phyloP scores from a whole-genome alignment of 257 asterid genomes.

The Nyctanthes arbortristis region DNA sequence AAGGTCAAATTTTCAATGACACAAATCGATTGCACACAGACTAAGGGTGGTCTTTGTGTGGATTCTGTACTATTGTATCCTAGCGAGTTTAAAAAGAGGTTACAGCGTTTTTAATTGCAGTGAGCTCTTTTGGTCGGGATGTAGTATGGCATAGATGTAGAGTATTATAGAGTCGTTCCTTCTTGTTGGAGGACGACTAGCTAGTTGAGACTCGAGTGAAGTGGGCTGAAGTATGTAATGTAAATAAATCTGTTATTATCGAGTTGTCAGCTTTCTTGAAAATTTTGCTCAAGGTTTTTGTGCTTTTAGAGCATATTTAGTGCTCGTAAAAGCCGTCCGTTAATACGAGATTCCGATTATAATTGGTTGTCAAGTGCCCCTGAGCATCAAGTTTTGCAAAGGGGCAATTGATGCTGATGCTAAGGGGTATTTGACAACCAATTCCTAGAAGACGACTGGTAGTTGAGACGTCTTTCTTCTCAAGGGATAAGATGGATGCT shows the following conservation, averaged over 20 bases:
- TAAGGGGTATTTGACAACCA: too few relatives aligned
- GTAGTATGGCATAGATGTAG: neutral
- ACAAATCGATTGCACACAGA: constrained; percentile 65
- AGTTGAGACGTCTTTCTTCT: too few relatives aligned
- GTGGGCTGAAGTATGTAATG: too few relatives aligned
- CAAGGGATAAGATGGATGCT: too few relatives aligned
- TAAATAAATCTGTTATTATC: neutral
- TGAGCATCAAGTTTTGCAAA: too few relatives aligned
- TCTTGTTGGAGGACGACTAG: too few relatives aligned
- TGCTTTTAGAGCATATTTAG: neutral
- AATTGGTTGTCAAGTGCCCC: too few relatives aligned
- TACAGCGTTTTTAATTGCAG: constrained; percentile 32
- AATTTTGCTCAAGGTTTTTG: neutral
- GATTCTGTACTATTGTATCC: constrained; percentile 50
- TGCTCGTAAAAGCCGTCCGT: too few relatives aligned
- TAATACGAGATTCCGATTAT: too few relatives aligned
- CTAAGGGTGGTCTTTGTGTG: constrained; percentile 60
- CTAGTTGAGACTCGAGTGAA: neutral
- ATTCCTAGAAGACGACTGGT: too few relatives aligned
- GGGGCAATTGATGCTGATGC: too few relatives aligned
- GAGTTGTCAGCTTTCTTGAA: neutral
- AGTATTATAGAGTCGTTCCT: neutral
- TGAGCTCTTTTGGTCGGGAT: neutral
- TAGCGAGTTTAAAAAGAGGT: constrained; percentile 37
- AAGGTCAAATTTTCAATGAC: constrained; percentile 57